These are phyloP conservation scores for Penstemon newberryi DNA, from an alignment of 257 asterid species.

Conservation along the genomic window DNA sequence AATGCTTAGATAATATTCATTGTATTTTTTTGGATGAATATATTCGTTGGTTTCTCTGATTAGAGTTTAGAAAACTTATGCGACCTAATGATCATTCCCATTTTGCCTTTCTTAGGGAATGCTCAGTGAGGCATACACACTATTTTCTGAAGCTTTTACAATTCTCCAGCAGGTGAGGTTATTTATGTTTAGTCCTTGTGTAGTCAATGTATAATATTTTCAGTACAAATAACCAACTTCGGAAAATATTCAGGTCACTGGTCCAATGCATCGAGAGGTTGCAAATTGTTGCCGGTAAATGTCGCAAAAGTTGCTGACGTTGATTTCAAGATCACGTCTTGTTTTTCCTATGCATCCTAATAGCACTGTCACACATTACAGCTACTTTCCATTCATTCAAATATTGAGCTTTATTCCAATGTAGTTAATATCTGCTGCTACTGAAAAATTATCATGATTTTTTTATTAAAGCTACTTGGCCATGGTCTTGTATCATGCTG, in stretches of 20 bases:
- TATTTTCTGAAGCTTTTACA: conserved; percentile 89
- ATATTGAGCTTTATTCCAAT: neutral
- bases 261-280: conserved; percentile 99
- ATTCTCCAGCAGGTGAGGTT: conserved; percentile 84
- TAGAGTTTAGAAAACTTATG: neutral
- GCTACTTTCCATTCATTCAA: conserved; percentile 7
- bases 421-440: conserved; percentile 9
- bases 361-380: neutral
- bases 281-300: conserved; percentile 98
- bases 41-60: neutral
- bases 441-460: neutral
- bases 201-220: conserved; percentile 1
- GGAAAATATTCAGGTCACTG: conserved; percentile 74
- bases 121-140: conserved; percentile 82
- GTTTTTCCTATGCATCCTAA: neutral
- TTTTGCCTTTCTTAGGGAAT: conserved; percentile 53
- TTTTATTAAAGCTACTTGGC: conserved; percentile 73
- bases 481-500: conserved; percentile 97
- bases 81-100: neutral
- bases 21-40: neutral
- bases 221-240: conserved; percentile 4
- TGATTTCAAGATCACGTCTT: neutral
- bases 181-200: conserved; percentile 5
- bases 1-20: neutral
- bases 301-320: neutral